These are phyloP conservation scores for Fusarium sp. DNA, from an alignment of 2,329 filamentous ascomycete genomes.

Conservation along the genomic window DNA sequence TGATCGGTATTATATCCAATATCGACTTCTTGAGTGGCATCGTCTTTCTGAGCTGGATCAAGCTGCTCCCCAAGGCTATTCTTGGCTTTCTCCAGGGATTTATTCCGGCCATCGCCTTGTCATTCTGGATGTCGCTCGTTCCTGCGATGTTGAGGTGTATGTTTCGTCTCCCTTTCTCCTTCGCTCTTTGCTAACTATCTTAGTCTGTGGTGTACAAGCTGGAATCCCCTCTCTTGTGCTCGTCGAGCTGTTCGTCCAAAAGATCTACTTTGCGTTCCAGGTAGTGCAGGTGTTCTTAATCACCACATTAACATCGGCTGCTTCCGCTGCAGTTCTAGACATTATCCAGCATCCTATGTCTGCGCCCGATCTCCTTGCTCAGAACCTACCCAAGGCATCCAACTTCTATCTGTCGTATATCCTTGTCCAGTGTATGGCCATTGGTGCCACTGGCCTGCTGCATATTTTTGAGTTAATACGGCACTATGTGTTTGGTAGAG, in stretches of 20 bases:
- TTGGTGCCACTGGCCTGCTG: conserved; percentile 80
- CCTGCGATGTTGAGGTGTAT: conserved; percentile 80
- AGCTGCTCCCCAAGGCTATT: conserved; percentile 76
- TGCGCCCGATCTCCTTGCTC: conserved; percentile 75
- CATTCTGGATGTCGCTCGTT: conserved; percentile 87
- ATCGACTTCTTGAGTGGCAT: conserved; percentile 75
- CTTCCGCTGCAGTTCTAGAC: conserved; percentile 74
- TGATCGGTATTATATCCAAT: conserved; percentile 90
- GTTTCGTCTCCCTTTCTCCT: background rate
- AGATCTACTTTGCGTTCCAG: conserved; percentile 91
- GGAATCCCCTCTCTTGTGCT: conserved; percentile 84
- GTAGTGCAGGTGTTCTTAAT: conserved; percentile 93
- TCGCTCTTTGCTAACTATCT: conserved; percentile 17
- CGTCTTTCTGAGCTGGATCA: conserved; percentile 81
- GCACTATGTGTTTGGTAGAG: conserved; percentile 72
- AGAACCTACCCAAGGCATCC: conserved; percentile 83
- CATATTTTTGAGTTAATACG: conserved; percentile 75
- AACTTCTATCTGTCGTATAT: conserved; percentile 98
- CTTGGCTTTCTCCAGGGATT: conserved; percentile 88
- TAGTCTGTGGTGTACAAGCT: conserved; percentile 80
- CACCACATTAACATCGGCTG: conserved; percentile 84
- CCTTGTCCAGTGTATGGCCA: conserved; percentile 87
- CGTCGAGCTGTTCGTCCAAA: conserved; percentile 90
- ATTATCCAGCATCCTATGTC: conserved; percentile 73
- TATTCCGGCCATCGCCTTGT: conserved; percentile 81